Conservation (phyloP, 805 yeast genomes). For the Kregervanrija delftensis region DNA sequence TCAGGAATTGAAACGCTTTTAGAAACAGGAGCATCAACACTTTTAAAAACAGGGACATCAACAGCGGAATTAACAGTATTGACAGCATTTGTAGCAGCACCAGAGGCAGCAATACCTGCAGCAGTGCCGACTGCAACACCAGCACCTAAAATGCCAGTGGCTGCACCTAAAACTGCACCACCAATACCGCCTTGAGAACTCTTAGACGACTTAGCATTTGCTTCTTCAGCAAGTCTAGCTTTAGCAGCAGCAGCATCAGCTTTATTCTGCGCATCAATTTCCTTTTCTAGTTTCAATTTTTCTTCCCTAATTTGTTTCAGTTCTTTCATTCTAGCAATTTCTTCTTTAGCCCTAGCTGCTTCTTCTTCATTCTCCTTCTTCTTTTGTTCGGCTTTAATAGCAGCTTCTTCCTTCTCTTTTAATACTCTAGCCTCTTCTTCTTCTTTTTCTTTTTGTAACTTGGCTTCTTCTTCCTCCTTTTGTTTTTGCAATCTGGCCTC, state of each 20-base stretch:
- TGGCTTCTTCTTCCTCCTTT: slow-evolving; percentile 22
- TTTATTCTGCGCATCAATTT: slow-evolving; percentile 32
- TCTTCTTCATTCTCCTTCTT: slow-evolving; percentile 30
- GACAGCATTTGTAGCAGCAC: slow-evolving; percentile 14
- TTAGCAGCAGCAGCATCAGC: slow-evolving; percentile 30
- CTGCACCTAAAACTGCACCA: slow-evolving; percentile 4
- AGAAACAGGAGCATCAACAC: slow-evolving; percentile 1
- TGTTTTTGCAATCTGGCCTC: slow-evolving; percentile 27
- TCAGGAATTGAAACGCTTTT: slow-evolving; percentile 10
- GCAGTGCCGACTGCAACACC: slow-evolving; percentile 15
- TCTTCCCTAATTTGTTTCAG: slow-evolving; percentile 33
- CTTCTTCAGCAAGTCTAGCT: slow-evolving; percentile 20
- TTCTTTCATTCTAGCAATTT: slow-evolving; percentile 33
- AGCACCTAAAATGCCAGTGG: slow-evolving; percentile 13
- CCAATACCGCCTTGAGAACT: slow-evolving; percentile 11
- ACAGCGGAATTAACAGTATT: slow-evolving; percentile 24
- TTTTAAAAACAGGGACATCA: slow-evolving; percentile 16
- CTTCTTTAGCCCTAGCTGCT: slow-evolving; percentile 15
- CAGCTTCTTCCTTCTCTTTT: slow-evolving; percentile 28
- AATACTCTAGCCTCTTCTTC: slow-evolving; percentile 27
- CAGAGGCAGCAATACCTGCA: slow-evolving; percentile 18
- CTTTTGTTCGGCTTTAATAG: slow-evolving; percentile 24
- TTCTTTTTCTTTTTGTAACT: slow-evolving; percentile 26
- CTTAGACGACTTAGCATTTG: slow-evolving; percentile 28
- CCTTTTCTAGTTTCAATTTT: slow-evolving; percentile 28